Percentiles rank a stretch among this genome's conserved stretches.
These are phyloP conservation scores for Blastocystis sp. DNA, from an alignment of 352 stramenopile genomes.

Conservation along the genomic window DNA sequence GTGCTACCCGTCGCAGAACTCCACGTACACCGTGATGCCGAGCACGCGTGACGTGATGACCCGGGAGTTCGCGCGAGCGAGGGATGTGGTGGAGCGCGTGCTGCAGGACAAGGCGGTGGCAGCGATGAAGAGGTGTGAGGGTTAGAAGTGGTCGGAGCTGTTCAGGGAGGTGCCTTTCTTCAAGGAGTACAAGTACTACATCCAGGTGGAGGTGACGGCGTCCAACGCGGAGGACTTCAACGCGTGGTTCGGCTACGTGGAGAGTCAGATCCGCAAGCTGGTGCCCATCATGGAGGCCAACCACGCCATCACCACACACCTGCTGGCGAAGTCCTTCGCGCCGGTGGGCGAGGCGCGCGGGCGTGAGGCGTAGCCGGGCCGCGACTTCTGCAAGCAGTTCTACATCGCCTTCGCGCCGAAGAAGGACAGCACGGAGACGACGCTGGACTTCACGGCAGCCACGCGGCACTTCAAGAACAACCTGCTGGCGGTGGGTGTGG, in stretches of 20 bases:
- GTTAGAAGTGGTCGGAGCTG: constrained; percentile 75
- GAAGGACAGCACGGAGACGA: neutral
- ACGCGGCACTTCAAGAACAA: neutral
- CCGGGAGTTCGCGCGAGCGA: constrained; percentile 77
- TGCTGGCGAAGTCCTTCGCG: constrained; percentile 74
- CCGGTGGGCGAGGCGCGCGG: neutral
- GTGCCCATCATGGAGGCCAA: constrained; percentile 76
- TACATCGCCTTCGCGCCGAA: constrained; percentile 24
- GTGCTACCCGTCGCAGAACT: constrained; percentile 94
- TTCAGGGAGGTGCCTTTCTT: constrained; percentile 84
- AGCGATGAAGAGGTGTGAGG: neutral
- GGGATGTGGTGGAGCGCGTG: constrained; percentile 72
- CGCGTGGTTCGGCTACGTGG: constrained; percentile 88
- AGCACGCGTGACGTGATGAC: constrained; percentile 86
- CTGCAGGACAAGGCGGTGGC: constrained; percentile 68
- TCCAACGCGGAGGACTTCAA: constrained; percentile 82
- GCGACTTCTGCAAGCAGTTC: constrained; percentile 32
- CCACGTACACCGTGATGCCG: constrained; percentile 90
- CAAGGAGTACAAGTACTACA: constrained; percentile 82
- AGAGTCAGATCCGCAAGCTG: constrained; percentile 86
- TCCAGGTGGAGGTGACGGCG: constrained; percentile 85
- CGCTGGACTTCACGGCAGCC: constrained; percentile 14
- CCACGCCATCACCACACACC: constrained; percentile 73
- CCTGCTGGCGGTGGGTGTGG: neutral
- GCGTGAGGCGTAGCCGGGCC: neutral